Evolutionary conservation across 1,284 basidiomycete genomes (phyloP).

Genomic region (Irpex sp.): DNA sequence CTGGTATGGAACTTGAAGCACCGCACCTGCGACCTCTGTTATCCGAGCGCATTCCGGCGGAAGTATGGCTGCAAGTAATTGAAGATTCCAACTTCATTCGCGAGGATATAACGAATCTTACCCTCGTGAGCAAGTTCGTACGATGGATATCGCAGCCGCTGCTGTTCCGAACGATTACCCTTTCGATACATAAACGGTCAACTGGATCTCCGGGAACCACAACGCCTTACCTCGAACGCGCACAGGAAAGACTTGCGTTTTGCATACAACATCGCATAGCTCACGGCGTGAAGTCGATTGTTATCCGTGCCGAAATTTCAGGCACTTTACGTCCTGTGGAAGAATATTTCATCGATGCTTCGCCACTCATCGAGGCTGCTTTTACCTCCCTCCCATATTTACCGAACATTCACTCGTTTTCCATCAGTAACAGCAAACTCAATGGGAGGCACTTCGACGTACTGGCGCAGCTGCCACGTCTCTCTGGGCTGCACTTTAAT

Average conservation of each 20-base stretch:
- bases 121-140: conserved; percentile 11
- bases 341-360: background rate
- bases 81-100: background rate
- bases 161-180: conserved; percentile 4
- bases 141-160: conserved; percentile 8
- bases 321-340: background rate
- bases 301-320: background rate
- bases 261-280: conserved; percentile 5
- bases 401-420: conserved; percentile 4
- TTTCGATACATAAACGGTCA: background rate
- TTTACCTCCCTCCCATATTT: conserved; percentile 2
- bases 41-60: conserved; percentile 5
- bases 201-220: background rate
- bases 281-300: conserved; percentile 1
- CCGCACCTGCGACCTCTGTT: background rate
- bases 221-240: background rate
- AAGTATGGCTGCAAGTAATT: conserved; percentile 11
- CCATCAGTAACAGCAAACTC: conserved; percentile 1
- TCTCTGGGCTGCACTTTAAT: conserved; percentile 8
- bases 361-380: background rate
- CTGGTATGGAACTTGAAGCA: background rate
- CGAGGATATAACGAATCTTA: conserved; percentile 5
- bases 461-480: background rate
- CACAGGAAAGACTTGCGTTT: conserved; percentile 5
- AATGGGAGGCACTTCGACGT: conserved; percentile 3